These are phyloP conservation scores for Citeromyces hawaiiensis DNA, from an alignment of 1,139 yeast species.

Conservation along the genomic window DNA sequence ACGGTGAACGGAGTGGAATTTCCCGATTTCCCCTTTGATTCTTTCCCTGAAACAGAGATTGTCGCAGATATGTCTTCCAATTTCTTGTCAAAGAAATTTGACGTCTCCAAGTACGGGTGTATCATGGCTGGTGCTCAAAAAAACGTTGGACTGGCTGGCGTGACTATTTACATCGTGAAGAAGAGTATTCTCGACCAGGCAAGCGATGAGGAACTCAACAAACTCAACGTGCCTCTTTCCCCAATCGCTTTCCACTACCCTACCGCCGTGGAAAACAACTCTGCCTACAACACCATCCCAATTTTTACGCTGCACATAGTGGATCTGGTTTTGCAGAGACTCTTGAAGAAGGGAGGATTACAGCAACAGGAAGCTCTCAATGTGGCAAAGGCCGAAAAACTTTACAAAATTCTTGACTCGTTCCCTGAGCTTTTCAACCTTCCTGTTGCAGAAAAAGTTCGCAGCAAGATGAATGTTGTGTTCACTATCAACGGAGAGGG, in stretches of 20 bases:
- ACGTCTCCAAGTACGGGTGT: constrained; percentile 74
- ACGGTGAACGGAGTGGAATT: constrained; percentile 93
- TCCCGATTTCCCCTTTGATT: constrained; percentile 38
- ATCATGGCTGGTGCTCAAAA: constrained; percentile 97
- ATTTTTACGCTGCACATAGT: constrained; percentile 82
- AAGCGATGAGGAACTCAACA: constrained; percentile 43
- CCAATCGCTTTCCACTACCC: constrained; percentile 89
- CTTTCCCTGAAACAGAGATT: constrained; percentile 60
- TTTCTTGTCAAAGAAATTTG: constrained; percentile 68
- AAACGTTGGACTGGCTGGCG: constrained; percentile 92
- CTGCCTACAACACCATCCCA: constrained; percentile 92
- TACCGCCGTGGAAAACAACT: constrained; percentile 74
- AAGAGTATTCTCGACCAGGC: constrained; percentile 63
- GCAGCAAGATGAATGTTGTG: constrained; percentile 90
- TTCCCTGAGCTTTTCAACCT: constrained; percentile 51
- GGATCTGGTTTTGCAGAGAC: constrained; percentile 57
- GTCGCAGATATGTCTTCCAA: constrained; percentile 95
- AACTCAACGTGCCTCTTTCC: constrained; percentile 53
- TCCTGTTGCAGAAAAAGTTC: constrained; percentile 48
- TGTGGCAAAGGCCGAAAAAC: constrained; percentile 15
- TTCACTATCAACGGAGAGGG: constrained; percentile 60
- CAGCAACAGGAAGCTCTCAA: constrained; percentile 43
- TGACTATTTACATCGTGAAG: constrained; percentile 80
- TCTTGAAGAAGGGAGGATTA: constrained; percentile 52
- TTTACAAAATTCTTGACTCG: constrained; percentile 50